Base-by-base conservation (phyloP, 169 alveolate species). In the Babesia bovis region DNA sequence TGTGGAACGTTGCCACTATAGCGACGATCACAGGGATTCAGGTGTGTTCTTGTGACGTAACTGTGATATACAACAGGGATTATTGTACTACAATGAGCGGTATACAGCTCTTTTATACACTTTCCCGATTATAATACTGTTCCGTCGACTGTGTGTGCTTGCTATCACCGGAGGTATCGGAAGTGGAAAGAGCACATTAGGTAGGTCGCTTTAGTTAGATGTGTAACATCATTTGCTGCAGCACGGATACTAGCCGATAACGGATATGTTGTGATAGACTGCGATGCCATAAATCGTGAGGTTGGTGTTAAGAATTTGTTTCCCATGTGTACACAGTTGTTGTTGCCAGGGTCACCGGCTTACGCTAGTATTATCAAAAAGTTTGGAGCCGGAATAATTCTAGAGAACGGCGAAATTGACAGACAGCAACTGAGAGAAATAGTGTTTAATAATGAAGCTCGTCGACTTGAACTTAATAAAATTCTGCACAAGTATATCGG, bases 101-200 rank as follows among this genome's bases (percentile, higher is more conserved):
- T 56, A 60, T 42, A 45, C 49, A 57, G 70, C 70, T 21, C 81
- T 81, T 21, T 41, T 83, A 23, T 47, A 66, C 25, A 85, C 90
- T 15, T 45, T 83, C 30, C 79, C 78, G 26, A 55, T 83, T 40
- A 67, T 68, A 56, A 69, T 87, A 49, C 63, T 71, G 28, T 76
- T 78, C 10, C 61, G 84, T 30, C 83, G 89, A 58, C 50, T 87
- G 63, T 87, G 93, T 55, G 73, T 88, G 38, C 85, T 87, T 32
- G 93, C 85, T 45, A 79, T 88, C 28, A 84, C 93, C 47, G 93
- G 93, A 25, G 93, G 93, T 4, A 84, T 88, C 60, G 93, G 91
- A 5, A 85, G 83, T 25, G 93, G 93, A 7, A 88, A 88, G 33
- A 71, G 90, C 32, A 88, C 93, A 19, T 77, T 88, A 45, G 89